Evolutionary conservation across 2,329 filamentous ascomycete species (phyloP).

Genomic region (Rhynchosporium agropyri): DNA sequence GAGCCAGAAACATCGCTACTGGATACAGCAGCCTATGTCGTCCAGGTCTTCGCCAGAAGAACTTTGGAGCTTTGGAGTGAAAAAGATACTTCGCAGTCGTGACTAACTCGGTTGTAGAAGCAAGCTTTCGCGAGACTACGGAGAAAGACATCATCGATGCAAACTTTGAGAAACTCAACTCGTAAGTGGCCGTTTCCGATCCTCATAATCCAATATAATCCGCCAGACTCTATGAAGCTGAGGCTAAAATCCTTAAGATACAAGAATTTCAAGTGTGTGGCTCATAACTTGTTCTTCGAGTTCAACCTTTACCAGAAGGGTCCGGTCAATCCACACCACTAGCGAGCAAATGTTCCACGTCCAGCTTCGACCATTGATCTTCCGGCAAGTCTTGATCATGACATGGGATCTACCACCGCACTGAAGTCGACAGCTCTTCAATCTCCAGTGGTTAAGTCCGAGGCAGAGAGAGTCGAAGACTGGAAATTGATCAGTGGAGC

Average conservation of each 20-base stretch:
- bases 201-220: not conserved
- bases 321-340: constrained; percentile 49
- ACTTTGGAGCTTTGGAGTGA: constrained; percentile 49
- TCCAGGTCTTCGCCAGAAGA: constrained; percentile 51
- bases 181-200: constrained; percentile 38
- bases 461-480: not conserved
- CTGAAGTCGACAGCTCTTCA: not conserved
- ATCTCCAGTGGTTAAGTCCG: not conserved
- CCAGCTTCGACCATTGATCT: constrained; percentile 47
- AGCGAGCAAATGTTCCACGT: constrained; percentile 48
- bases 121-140: constrained; percentile 42
- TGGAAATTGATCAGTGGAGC: not conserved
- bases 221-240: not conserved
- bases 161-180: constrained; percentile 50
- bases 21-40: constrained; percentile 31
- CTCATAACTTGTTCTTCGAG: constrained; percentile 52
- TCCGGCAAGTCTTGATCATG: not conserved
- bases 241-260: constrained; percentile 41
- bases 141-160: constrained; percentile 46
- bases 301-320: constrained; percentile 53
- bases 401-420: not conserved
- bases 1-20: not conserved
- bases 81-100: constrained; percentile 48
- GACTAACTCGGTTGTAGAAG: constrained; percentile 14
- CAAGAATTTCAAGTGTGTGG: constrained; percentile 51